Base-by-base conservation (phyloP, 139 green algal species). In the Edaphochlamys debaryana region DNA sequence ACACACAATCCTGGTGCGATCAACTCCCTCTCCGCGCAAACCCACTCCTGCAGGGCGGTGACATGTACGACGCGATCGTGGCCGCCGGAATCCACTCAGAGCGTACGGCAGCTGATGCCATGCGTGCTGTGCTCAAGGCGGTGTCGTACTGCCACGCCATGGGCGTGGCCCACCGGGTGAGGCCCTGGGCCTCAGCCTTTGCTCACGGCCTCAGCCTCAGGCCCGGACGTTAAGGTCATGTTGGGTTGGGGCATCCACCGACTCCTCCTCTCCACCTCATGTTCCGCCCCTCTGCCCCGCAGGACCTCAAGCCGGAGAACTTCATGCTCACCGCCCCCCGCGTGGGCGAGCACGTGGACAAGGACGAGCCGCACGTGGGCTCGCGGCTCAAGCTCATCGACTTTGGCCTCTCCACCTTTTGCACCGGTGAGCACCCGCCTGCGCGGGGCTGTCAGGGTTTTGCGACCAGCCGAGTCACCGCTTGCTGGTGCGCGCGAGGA, bases 41-140 rank as follows among this genome's bases (percentile, higher is more conserved):
- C n/a, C n/a, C n/a, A n/a, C n/a, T n/a, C n/a, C n/a, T n/a, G 67
- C 77, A 52, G 41, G 88, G 88, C 73, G 88, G 88, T 40, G 86
- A 92, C 48, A 72, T 92, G 37, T 91, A 89, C 34, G 86, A 92
- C 37, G 68, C 63, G 37, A 92, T 92, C 52, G 88, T 89, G 5
- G 41, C 32, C 17, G 45, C 34, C 9, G 69, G 80, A 1, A 36
- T 56, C 30, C 69, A 80, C 75, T 69, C 30, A n/a, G 84, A 88
- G 75, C 67, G 67, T 9, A 76, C 80, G 3, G 84, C 76, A 8
- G 71, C 84, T 5, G 76, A 79, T 6, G 40, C 82, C 36, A 80
- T 88, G 48, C 82, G 82, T 5, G 45, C 69, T 17, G 79, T 87
- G 19, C 67, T 87, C 5, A 70, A 41, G n/a, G 67, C 82, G 8